phyloP scores from a whole-genome alignment of 2,329 filamentous ascomycete genomes.

The Fusarium verrucosum region DNA sequence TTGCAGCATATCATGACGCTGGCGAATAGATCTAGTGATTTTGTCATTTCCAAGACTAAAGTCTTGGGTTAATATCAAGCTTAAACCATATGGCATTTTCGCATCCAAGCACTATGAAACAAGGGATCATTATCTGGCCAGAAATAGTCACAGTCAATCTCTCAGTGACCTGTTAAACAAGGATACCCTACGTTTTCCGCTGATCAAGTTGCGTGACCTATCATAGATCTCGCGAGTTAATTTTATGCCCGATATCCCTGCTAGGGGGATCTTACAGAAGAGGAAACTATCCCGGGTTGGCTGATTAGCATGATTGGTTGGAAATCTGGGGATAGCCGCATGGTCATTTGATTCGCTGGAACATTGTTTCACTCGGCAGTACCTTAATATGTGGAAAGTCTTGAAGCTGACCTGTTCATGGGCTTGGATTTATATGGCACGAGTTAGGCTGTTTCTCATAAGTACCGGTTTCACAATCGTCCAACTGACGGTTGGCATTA shows the following conservation, averaged over 20 bases:
- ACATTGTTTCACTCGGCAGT: not conserved
- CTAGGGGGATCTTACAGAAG: not conserved
- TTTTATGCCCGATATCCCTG: not conserved
- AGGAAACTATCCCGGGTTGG: slow-evolving; percentile 1
- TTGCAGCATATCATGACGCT: not conserved
- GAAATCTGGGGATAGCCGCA: not conserved
- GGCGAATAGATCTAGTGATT: not conserved
- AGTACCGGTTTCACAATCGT: not conserved
- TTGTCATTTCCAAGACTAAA: not conserved
- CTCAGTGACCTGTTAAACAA: not conserved
- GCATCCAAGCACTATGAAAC: not conserved
- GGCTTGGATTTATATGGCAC: not conserved
- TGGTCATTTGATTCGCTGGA: slow-evolving; percentile 4
- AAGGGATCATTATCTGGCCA: not conserved
- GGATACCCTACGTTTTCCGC: not conserved
- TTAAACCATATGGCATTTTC: not conserved
- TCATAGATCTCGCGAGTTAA: not conserved
- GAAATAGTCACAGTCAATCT: not conserved
- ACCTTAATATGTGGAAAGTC: not conserved
- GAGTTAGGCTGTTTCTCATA: not conserved
- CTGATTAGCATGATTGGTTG: slow-evolving; percentile 1
- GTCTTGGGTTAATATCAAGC: not conserved
- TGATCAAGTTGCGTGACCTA: slow-evolving; percentile 13
- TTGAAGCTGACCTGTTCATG: not conserved
- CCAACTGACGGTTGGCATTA: too few relatives aligned